phyloP scores from a whole-genome alignment of 108 stramenopile genomes.

The Cyclotella cryptica region DNA sequence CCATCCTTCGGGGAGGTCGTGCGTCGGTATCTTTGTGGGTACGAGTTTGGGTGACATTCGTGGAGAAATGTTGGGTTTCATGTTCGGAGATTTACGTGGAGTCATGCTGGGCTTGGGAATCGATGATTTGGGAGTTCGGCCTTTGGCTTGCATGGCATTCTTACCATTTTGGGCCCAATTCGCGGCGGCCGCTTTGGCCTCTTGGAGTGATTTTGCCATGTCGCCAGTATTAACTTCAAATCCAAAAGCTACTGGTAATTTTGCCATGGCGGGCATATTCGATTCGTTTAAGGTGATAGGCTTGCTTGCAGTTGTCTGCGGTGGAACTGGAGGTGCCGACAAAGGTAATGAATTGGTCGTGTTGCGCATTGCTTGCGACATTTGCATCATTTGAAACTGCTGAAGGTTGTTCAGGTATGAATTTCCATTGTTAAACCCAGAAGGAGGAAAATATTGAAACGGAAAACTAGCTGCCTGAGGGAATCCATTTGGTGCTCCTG shows the following conservation, averaged over 20 bases:
- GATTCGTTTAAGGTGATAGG: not conserved
- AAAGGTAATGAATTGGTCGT: not conserved
- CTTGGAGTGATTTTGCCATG: not conserved
- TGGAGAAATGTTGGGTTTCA: not conserved
- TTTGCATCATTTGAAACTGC: not conserved
- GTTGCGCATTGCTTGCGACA: not conserved
- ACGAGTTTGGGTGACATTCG: constrained; percentile 10
- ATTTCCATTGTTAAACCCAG: not conserved
- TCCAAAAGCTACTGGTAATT: constrained; percentile 32
- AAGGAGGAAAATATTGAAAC: not conserved
- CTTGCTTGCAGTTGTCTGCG: constrained; percentile 3
- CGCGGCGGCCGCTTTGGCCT: not conserved
- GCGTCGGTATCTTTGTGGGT: not conserved
- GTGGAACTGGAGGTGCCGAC: not conserved
- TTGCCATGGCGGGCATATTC: not conserved
- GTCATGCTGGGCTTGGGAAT: constrained; percentile 9
- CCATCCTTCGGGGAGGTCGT: constrained; percentile 23
- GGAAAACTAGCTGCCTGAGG: not conserved
- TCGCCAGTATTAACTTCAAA: constrained; percentile 5
- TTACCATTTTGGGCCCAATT: not conserved
- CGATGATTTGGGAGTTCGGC: not conserved
- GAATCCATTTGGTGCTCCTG: not conserved
- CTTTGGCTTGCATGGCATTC: not conserved
- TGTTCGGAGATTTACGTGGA: constrained; percentile 8
- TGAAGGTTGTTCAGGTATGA: not conserved